These are phyloP conservation scores for Blepharisma undulans DNA, from an alignment of 169 alveolate species.

Conservation along the genomic window DNA sequence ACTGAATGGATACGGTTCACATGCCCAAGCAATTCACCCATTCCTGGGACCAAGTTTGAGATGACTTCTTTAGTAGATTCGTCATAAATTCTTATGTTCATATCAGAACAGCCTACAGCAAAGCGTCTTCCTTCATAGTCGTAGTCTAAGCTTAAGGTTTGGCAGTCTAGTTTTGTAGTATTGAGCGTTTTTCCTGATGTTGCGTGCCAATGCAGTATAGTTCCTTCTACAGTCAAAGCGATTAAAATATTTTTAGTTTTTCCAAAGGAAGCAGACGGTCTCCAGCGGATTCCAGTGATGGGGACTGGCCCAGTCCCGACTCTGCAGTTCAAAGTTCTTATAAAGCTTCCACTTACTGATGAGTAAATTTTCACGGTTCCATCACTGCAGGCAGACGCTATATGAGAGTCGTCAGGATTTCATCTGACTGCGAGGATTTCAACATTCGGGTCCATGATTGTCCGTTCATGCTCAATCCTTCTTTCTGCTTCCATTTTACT, in stretches of 20 bases:
- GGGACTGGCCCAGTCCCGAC: background rate
- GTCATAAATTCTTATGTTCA: slow-evolving; percentile 77
- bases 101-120: slow-evolving; percentile 85
- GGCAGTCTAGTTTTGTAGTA: slow-evolving; percentile 61
- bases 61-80: slow-evolving; percentile 77
- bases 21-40: slow-evolving; percentile 69
- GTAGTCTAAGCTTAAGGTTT: slow-evolving; percentile 78
- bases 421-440: slow-evolving; percentile 27
- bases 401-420: slow-evolving; percentile 12
- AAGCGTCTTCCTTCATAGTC: slow-evolving; percentile 71
- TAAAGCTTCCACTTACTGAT: background rate
- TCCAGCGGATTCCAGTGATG: slow-evolving; percentile 69
- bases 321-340: background rate
- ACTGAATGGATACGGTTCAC: slow-evolving; percentile 82
- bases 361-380: slow-evolving; percentile 42
- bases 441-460: background rate
- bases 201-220: slow-evolving; percentile 81
- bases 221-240: slow-evolving; percentile 77
- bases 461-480: background rate
- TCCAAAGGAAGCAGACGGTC: slow-evolving; percentile 59
- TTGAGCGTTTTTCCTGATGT: slow-evolving; percentile 79
- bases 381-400: slow-evolving; percentile 37
- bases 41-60: slow-evolving; percentile 53
- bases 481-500: background rate
- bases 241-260: slow-evolving; percentile 79